Evolutionary conservation across 2,329 filamentous ascomycete species (phyloP).

Genomic region (Amylocarpus encephaloides): DNA sequence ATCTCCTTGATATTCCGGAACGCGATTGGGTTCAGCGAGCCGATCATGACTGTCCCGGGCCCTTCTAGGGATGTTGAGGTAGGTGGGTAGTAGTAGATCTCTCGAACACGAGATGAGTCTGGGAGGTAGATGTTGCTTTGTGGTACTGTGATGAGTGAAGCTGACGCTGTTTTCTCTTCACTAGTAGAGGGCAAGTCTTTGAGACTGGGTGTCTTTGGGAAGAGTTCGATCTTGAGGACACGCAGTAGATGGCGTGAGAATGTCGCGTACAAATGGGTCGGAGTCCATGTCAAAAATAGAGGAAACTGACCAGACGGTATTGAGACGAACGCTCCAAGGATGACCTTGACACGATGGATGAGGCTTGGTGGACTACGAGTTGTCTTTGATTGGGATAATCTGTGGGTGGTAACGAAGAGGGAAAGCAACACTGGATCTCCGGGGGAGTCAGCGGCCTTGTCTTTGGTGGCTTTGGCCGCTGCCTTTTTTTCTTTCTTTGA

Average conservation of each 20-base stretch:
- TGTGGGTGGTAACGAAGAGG: background rate
- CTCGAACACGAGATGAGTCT: background rate
- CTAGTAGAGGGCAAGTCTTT: too few relatives aligned
- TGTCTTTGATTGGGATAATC: background rate
- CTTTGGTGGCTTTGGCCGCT: background rate
- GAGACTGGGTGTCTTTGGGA: background rate
- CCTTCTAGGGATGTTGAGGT: background rate
- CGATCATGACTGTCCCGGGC: background rate
- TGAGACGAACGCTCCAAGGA: background rate
- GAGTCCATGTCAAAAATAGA: background rate
- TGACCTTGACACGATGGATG: background rate
- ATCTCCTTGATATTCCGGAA: background rate
- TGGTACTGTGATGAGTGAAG: background rate
- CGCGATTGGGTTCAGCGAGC: background rate
- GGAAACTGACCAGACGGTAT: background rate
- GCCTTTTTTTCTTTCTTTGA: background rate
- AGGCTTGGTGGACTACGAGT: background rate
- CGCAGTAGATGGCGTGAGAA: background rate
- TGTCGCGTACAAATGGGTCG: background rate
- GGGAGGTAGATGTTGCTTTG: background rate
- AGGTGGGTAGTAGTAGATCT: background rate
- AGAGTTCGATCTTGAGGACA: background rate
- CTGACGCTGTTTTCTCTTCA: too few relatives aligned
- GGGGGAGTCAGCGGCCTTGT: background rate
- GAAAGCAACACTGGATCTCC: background rate